Base-by-base conservation (phyloP, 2,329 filamentous ascomycete genomes). In the Corynespora cassiicola region DNA sequence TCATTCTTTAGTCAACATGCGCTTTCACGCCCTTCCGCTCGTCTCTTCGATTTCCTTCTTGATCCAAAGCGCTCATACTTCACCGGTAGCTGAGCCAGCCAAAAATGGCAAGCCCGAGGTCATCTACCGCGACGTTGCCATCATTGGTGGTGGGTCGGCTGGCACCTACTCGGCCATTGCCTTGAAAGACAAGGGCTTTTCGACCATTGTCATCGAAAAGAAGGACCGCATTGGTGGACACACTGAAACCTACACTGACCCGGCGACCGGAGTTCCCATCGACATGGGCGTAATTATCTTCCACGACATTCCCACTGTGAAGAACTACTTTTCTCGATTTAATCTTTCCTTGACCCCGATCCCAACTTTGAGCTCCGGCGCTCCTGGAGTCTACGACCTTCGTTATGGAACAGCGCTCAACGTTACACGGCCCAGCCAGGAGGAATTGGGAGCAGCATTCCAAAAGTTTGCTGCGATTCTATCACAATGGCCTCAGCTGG, bases 181-280 rank as follows among this genome's bases (percentile, higher is more conserved):
- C 6, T 58, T 77, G 7, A 57, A 63, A 8, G 63, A 75, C 22
- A 34, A 55, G 23, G 63, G 64, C 25, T 61, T 69, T 18, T 67
- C 42, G 4, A 58, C 75, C 14, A 56, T 66, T 2, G 47, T 77
- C 1, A 45, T 76, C 19, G 75, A 77, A 43, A 58, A 61, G 31
- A 49, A 70, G 29, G 33, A 36, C 12, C 34, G 31, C 7, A 50
- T 78, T 44, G 78, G 77, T 12, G 77, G 77, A 2, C 75, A 79
- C 45, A 72, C 74, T 5, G 60, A 75, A 15, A 78, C 73, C 6
- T 79, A 74, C 52, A 65, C 58, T 6, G 74, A 71, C 32, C 57
- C 66, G 5, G 21, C 19, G 6, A 44, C 68, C 61, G 11, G 52
- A 47, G 12, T 18, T 22, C 5, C 53, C 44, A 12, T 66, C 27